Evolutionary conservation across 2,329 filamentous ascomycete species (phyloP), one percentile per base, ranked within the genome.

Genomic region (Colletotrichum sp.): DNA sequence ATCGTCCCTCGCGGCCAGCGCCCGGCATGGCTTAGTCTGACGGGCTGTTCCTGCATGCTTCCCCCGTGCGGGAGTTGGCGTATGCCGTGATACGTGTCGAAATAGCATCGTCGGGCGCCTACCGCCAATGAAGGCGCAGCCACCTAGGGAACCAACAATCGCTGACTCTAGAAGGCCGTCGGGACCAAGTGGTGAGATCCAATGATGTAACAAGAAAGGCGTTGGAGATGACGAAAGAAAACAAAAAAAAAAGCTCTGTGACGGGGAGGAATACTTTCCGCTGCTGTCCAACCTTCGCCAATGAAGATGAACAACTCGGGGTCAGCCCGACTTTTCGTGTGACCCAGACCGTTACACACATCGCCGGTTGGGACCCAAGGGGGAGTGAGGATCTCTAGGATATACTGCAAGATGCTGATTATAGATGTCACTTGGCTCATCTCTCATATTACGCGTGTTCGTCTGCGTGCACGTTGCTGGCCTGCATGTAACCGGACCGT

Each of bases 381-480:
- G 70, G 64, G 39, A 43, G 65, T 63, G 39, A 65, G 32, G 64
- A 76, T 74, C 71, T 76, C 74, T 48, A 26, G 55, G 26, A 16
- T 26, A 24, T 32, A 63, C 57, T 68, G 73, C 73, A 64, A 75
- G 73, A 72, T 68, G 57, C 48, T 68, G 64, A n/a, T 36, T 60
- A 21, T 21, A 52, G 59, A 69, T 65, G 52, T 43, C 57, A 34
- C 65, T 74, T 34, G 70, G 64, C 34, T 34, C 70, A 43, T 71
- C 15, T 48, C 34, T 26, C 24, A 26, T 0, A 48, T 21, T 1
- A 59, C 34, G 24, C 57, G 57, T 26, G 28, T 61, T 30, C 59
- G 43, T n/a, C 16, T 21, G 16, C 24, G 26, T 34, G 15, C 30
- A n/a, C 66, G 59, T 52, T 67, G 66, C 66, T 48, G 24, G 24